phyloP scores from a whole-genome alignment of 495 filamentous ascomycete species.

The Lasiosphaeria ovina region DNA sequence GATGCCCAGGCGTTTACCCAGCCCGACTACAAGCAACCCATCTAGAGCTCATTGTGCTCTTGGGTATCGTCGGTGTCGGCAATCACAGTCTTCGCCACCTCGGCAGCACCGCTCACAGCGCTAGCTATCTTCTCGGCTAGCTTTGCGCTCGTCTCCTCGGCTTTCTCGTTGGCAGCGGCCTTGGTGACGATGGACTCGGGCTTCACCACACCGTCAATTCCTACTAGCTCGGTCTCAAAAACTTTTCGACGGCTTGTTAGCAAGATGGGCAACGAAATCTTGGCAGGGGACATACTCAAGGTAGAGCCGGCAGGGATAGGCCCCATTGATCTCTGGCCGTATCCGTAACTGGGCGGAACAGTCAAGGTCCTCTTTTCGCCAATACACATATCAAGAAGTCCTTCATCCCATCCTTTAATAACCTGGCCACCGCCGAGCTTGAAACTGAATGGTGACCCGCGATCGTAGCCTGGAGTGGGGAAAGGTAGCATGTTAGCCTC shows the following conservation, averaged over 20 bases:
- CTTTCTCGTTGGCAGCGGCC: conserved; percentile 28
- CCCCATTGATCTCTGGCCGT: conserved; percentile 72
- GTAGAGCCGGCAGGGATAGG: conserved; percentile 78
- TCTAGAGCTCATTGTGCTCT: conserved; percentile 53
- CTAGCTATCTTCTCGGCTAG: conserved; percentile 45
- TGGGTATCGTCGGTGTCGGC: conserved; percentile 50
- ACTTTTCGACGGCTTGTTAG: conserved; percentile 46
- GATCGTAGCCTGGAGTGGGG: conserved; percentile 57
- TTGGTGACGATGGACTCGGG: conserved; percentile 50
- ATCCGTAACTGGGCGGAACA: conserved; percentile 83
- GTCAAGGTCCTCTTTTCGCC: conserved; percentile 90
- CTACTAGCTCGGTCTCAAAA: conserved; percentile 91
- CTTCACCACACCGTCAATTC: conserved; percentile 73
- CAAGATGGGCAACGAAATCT: conserved; percentile 2
- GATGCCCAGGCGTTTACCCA: too few relatives aligned
- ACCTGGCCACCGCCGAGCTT: conserved; percentile 75
- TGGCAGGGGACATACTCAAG: conserved; percentile 50
- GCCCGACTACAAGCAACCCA: background rate
- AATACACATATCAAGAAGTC: conserved; percentile 91
- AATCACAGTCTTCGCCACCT: conserved; percentile 43
- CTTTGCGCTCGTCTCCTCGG: conserved; percentile 36
- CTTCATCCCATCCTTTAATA: conserved; percentile 93
- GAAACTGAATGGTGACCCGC: conserved; percentile 73
- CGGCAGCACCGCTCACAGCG: conserved; percentile 42
- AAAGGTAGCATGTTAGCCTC: conserved; percentile 31